Conservation (phyloP, 129 eudicot species). For the Ambrosia trifida region DNA sequence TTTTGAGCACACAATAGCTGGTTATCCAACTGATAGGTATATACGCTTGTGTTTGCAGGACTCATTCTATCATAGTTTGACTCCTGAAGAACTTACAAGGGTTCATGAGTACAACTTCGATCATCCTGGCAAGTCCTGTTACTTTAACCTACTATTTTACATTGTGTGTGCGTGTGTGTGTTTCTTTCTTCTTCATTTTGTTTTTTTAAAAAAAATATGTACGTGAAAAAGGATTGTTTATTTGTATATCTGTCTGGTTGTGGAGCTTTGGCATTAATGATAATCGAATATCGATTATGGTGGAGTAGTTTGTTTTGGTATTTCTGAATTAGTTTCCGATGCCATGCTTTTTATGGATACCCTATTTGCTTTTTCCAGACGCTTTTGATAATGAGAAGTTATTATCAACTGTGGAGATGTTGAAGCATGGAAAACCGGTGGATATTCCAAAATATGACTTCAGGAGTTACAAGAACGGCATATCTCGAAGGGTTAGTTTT, state of each 20-base stretch:
- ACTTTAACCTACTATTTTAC: background rate
- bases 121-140: constrained; percentile 75
- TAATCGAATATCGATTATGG: no score
- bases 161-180: no score
- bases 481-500: constrained; percentile 42
- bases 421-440: constrained; percentile 82
- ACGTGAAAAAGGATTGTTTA: no score
- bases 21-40: constrained; percentile 6
- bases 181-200: no score
- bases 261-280: no score
- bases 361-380: constrained; percentile 37
- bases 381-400: constrained; percentile 91
- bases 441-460: constrained; percentile 92
- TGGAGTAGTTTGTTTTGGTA: no score
- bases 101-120: constrained; percentile 91
- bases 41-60: constrained; percentile 57
- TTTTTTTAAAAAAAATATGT: no score
- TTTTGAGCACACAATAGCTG: constrained; percentile 4
- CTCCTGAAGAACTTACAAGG: constrained; percentile 73
- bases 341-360: constrained; percentile 18
- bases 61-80: constrained; percentile 85
- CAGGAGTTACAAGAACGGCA: constrained; percentile 57
- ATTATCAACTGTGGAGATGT: constrained; percentile 61
- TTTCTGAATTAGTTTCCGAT: background rate
- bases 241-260: no score